Base-by-base conservation (phyloP, 225 moss, liverwort and hornwort genomes). In the Physcomitrium patens region DNA sequence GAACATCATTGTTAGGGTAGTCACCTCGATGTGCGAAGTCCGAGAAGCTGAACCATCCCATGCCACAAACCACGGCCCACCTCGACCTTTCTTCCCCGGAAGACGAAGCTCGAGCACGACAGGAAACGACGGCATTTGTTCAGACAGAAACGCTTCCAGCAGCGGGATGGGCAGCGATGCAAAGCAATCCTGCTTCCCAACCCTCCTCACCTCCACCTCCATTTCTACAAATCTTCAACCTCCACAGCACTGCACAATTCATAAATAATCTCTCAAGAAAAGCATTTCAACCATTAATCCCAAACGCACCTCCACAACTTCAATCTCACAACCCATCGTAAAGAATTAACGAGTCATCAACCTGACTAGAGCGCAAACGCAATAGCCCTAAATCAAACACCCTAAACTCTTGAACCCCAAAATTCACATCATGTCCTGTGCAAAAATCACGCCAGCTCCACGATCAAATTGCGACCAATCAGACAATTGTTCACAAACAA, bases 21-120 rank as follows among this genome's bases (percentile, higher is more conserved):
- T 26, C 77, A 92, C 96, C 91, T 99, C 95, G 63, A 99, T 71
- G 48, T 88, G 78, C 51, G 90, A 71, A 47, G 99, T 93, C 14
- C 78, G 80, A 8, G 99, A 93, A 45, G 87, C 80, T 56, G 99
- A 95, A 31, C 99, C 99, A 85, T 95, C 91, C 99, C 99, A 99
- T 3, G 93, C 95, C 50, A 99, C 83, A 79, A 90, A 93, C 84
- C 87, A 90, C 16, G 89, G 78, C 48, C 71, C 82, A 24, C 66
- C 67, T 69, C 60, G 84, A 67, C 70, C 80, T 23, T 76, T 77
- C 76, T 76, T 83, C 62, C 77, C 83, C 0, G 85, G 82, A 16
- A 83, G 72, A 20, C 78, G 89, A 68, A 99, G 91, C 86, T 99
- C 99, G 10, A 99, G 83, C 62, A 99, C 86, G 26, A 99, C 86